These are phyloP conservation scores for Zhuliangozyma blackwelliae DNA, from an alignment of 1,139 yeast genomes.

Conservation along the genomic window DNA sequence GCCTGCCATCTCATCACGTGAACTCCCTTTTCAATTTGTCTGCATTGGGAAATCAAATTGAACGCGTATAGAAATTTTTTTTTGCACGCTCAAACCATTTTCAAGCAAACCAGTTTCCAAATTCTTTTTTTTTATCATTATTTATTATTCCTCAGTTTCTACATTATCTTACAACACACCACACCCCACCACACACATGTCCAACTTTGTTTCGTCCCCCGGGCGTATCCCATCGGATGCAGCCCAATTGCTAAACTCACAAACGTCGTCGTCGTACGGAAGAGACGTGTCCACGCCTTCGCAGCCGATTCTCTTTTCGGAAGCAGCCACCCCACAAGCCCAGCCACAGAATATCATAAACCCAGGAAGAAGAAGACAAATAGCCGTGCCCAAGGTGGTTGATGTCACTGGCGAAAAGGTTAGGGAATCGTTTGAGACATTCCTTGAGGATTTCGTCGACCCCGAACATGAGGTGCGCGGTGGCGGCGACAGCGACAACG, in stretches of 20 bases:
- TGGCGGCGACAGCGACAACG: constrained; percentile 23
- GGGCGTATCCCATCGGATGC: constrained; percentile 45
- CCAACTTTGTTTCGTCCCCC: constrained; percentile 46
- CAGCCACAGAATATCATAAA: constrained; percentile 15
- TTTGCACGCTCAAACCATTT: not conserved
- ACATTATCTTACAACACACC: no score
- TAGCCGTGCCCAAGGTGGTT: constrained; percentile 77
- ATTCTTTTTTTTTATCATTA: no score
- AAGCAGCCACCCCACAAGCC: constrained; percentile 10
- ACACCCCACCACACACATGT: constrained; percentile 19
- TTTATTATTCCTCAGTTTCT: no score
- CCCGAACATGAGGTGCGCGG: constrained; percentile 20
- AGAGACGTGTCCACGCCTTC: constrained; percentile 19
- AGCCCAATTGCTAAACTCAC: constrained; percentile 38
- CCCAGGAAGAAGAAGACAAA: constrained; percentile 46
- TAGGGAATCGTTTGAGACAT: constrained; percentile 83
- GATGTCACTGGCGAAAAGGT: constrained; percentile 95
- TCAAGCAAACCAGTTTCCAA: no score
- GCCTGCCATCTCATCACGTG: no score
- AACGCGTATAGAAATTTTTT: constrained; percentile 12
- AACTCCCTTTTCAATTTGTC: constrained; percentile 20
- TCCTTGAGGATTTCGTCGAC: constrained; percentile 63
- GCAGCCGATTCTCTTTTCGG: constrained; percentile 11
- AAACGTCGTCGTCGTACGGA: constrained; percentile 44
- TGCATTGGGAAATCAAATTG: constrained; percentile 21